Evolutionary conservation across 768 basidiomycete species (phyloP), one percentile per base, ranked within the genome.

Genomic region (Hygrocybe coccinea): DNA sequence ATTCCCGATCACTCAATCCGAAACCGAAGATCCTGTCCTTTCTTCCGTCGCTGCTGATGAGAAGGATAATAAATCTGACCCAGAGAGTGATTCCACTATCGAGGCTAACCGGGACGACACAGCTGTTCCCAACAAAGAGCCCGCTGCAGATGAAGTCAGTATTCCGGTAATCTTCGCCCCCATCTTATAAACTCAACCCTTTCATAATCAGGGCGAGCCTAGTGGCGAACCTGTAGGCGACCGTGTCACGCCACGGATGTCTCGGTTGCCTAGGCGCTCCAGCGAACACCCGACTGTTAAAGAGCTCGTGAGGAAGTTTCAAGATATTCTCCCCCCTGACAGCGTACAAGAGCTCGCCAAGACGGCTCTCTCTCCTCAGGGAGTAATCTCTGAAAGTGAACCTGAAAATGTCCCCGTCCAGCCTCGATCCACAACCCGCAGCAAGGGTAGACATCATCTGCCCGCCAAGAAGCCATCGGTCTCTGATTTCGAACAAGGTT

Each of bases 401-500:
- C 84, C 86, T 60, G 88, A 90, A 63, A 81, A 80, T 54, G 59
- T 74, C 17, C 67, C 69, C 35, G 53, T 70, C 25, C 71, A 66
- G 36, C 68, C 68, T 54, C 79, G 78, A 15, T 71, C 65, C 14
- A 64, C 75, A 5, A 53, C 73, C 17, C 78, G 83, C 36, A 76
- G 65, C 59, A 81, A 77, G 60, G 75, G 74, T 34, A 76, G 80
- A 56, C 81, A 83, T 62, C 79, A 76, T 37, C 61, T 76, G 45
- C 69, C 78, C 41, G 62, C 71, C 12, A 79, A 75, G 64, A 83
- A 83, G 59, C 71, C 82, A 37, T 85, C 86, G 8, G 76, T 77
- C 9, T 95, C 93, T 5, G 94, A 95, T 65, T 91, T 91, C 52
- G 94, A 95, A 71, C 83, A 88, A 54, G 84, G 93, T 46, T 95